Conservation (phyloP, 306 rosid genomes). For the Carpinus viminea region DNA sequence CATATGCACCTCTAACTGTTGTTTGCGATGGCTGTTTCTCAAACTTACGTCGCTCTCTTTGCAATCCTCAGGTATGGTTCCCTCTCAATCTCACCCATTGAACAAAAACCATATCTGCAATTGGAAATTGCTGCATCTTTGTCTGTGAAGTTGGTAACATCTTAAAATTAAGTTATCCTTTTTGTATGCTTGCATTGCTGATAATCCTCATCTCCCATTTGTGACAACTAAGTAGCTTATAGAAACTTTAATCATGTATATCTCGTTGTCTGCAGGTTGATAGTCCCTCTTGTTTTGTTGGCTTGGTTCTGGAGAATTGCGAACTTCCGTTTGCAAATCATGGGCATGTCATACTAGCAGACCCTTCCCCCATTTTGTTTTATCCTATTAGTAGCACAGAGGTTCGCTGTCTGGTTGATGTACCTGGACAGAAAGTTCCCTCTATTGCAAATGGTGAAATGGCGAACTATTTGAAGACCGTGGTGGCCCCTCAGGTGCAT, state of each 20-base stretch:
- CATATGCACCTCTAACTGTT: slow-evolving; percentile 82
- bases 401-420: slow-evolving; percentile 94
- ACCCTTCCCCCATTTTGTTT: slow-evolving; percentile 92
- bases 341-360: slow-evolving; percentile 86
- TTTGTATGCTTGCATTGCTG: slow-evolving; percentile 1
- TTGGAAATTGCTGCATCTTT: slow-evolving; percentile 8
- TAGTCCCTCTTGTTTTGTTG: slow-evolving; percentile 91
- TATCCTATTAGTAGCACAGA: slow-evolving; percentile 90
- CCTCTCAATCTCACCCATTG: not conserved
- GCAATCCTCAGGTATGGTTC: slow-evolving; percentile 70
- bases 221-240: slow-evolving; percentile 6
- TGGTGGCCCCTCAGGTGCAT: slow-evolving; percentile 85
- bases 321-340: slow-evolving; percentile 85
- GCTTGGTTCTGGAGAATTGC: slow-evolving; percentile 82
- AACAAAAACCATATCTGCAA: not conserved
- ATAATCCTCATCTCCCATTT: not conserved
- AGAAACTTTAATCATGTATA: slow-evolving; percentile 13
- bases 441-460: slow-evolving; percentile 92
- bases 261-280: slow-evolving; percentile 64
- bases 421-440: slow-evolving; percentile 94
- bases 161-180: not conserved
- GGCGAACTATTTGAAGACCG: slow-evolving; percentile 77
- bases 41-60: slow-evolving; percentile 89
- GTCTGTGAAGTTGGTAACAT: slow-evolving; percentile 9
- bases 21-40: slow-evolving; percentile 99